Conservation (phyloP, 1,139 yeast species). For the Torulaspora globosa region DNA sequence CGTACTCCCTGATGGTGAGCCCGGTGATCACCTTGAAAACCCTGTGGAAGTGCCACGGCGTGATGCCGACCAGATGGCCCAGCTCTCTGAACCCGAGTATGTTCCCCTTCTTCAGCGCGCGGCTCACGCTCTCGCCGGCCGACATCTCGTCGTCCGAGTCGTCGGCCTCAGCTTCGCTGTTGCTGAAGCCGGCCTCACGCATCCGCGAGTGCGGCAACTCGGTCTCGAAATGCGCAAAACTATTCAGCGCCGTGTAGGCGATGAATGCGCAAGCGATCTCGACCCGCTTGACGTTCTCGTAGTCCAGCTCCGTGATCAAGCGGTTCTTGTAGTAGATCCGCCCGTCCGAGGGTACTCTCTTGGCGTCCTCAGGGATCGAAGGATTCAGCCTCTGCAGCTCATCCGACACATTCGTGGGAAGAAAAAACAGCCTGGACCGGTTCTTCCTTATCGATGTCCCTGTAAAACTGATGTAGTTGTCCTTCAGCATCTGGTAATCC, state of each 20-base stretch:
- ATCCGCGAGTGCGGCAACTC: constrained; percentile 8
- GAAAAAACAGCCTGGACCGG: constrained; percentile 23
- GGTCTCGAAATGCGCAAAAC: constrained; percentile 23
- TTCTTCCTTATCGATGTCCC: constrained; percentile 28
- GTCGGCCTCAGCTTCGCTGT: constrained; percentile 10
- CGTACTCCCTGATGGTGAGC: constrained; percentile 82
- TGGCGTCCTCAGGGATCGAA: constrained; percentile 23
- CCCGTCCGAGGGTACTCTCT: constrained; percentile 17
- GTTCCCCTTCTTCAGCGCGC: constrained; percentile 75
- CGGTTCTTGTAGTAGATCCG: constrained; percentile 24
- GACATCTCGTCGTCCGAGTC: constrained; percentile 14
- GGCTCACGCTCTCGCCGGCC: constrained; percentile 26
- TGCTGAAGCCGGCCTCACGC: neutral
- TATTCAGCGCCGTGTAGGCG: constrained; percentile 26
- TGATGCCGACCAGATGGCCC: constrained; percentile 75
- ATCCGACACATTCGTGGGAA: constrained; percentile 26
- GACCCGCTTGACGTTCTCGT: constrained; percentile 26
- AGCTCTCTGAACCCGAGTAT: constrained; percentile 83
- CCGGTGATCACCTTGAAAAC: constrained; percentile 84
- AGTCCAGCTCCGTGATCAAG: constrained; percentile 26
- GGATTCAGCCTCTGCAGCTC: constrained; percentile 26
- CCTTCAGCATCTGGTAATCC: constrained; percentile 22
- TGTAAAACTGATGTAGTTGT: constrained; percentile 24
- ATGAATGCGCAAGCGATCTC: constrained; percentile 26
- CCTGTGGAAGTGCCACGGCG: constrained; percentile 94